Base-by-base conservation (phyloP, 164 flowering plant genomes). In the Tinospora cordifolia region DNA sequence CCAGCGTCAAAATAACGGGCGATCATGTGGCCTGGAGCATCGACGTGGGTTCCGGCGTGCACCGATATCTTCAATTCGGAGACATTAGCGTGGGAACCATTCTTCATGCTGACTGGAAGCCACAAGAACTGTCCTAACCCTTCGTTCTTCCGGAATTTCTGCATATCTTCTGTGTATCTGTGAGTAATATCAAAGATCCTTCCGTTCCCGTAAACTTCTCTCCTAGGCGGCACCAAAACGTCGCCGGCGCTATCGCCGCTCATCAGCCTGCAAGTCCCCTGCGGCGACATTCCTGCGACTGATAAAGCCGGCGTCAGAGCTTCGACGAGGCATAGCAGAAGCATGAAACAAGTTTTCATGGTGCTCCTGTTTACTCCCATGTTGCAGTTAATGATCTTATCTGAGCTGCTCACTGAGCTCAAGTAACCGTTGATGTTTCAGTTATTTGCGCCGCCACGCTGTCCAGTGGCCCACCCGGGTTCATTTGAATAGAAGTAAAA, bases 31-130 rank as follows among this genome's bases (percentile, higher is more conserved):
- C 96, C 94, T 12, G 98, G 97, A 13, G 97, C 87, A 67, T 93
- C 96, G 26, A 90, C 90, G 67, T 93, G 98, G 12, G 98, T 93
- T n/a, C 98, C 98, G 10, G 92, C 81, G 76, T 93, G 98, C 26
- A 85, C 58, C 3, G 84, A 76, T 68, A 93, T 59, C 83, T 88
- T 91, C 84, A 93, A 75, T 84, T 82, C 86, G 0, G 97, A 91
- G 63, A 74, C 75, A 67, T 93, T 93, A 63, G 87, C 87, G 6
- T 82, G 30, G 15, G 96, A 88, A 0, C 97, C 97, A 70, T 93
- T 93, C 84, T 90, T 91, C 84, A 90, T 91, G 76, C 90, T 89
- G 15, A 13, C 9, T 3, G 77, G 79, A 5, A 91, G 85, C 93
- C 87, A 81, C 7, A 93, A 70, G 74, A 85, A 85, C 77, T 87